Evolutionary conservation across 768 basidiomycete genomes (phyloP), one percentile per base, ranked within the genome.

Genomic region (Infundibulicybe gibba): DNA sequence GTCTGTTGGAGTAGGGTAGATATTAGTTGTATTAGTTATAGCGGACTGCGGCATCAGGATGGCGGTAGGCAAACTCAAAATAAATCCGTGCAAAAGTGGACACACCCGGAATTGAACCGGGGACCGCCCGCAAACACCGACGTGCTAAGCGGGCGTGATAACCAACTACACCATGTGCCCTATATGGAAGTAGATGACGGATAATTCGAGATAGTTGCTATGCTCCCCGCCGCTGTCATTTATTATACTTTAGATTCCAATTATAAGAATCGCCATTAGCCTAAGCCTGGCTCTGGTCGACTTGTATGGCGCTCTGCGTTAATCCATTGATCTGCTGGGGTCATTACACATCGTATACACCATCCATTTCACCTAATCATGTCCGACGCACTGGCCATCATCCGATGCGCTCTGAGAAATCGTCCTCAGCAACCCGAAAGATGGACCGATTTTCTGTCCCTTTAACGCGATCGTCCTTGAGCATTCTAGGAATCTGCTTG

Each of bases 381-480:
- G 8, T 25, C 25, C 25, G 8, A 25, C 25, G 3, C 25, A 25
- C 17, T 10, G 20, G 40, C 19, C 10, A 25, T 47, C 38, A 59
- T 30, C 44, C 58, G 14, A 60, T 40, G 3, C 50, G 52, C 43
- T 60, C 55, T 40, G 42, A 48, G 44, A 53, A 44, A 17, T 56
- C 45, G 30, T 43, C 46, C 15, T 57, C 48, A 20, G 49, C 19
- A n/a, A n/a, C n/a, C n/a, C n/a, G n/a, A 44, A 60, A 49, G n/a
- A 57, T 34, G 1, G 83, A 78, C 15, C 72, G 70, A 8, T 66
- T 64, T 16, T 75, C 65, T 35, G 75, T 69, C 39, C 73, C 61
- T 53, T 84, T 85, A 32, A 80, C 65, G 3, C 94, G 84, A 19
- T 93, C 90, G 62, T 97, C 94, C 64, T 88, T 92, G 53, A 97